A percentile compares a stretch with the other conserved stretches of the same genome.
Evolutionary conservation across 345 rosid species (phyloP).

Genomic region (Bruguiera sexangula): DNA sequence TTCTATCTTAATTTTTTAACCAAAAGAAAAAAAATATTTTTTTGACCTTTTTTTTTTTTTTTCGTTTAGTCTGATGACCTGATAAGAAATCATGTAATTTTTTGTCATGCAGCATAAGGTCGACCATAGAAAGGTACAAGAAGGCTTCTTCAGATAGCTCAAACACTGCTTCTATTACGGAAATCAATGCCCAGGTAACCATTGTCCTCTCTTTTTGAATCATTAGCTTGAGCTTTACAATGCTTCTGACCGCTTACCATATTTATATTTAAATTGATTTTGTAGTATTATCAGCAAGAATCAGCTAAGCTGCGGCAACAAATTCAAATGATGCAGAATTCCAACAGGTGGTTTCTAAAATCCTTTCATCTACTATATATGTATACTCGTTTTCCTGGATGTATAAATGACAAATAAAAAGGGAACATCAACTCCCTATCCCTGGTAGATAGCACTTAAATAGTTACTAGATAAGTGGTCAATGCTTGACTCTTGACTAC

Average conservation of each 20-base stretch:
- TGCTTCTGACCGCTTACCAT: too few relatives aligned
- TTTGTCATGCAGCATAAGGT: constrained; percentile 53
- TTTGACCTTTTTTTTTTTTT: neutral
- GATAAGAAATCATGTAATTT: neutral
- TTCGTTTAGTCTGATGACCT: neutral
- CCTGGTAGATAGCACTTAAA: too few relatives aligned
- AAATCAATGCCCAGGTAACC: constrained; percentile 93
- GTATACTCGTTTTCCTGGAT: neutral
- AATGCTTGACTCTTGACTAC: too few relatives aligned
- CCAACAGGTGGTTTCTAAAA: constrained; percentile 60
- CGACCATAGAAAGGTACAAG: constrained; percentile 92
- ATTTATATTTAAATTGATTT: neutral
- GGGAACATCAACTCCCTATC: neutral
- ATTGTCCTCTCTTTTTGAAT: neutral
- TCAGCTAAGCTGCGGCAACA: constrained; percentile 91
- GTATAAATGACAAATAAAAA: neutral
- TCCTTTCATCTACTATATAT: neutral
- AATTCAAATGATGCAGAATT: constrained; percentile 84
- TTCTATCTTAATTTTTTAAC: too few relatives aligned
- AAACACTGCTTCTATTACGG: constrained; percentile 58
- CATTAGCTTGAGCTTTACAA: too few relatives aligned
- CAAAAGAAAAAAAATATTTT: neutral
- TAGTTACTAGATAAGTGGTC: too few relatives aligned
- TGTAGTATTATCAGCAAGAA: constrained; percentile 94
- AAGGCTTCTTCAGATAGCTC: constrained; percentile 77